These are phyloP conservation scores for Soucietia sequanensis DNA, from an alignment of 805 yeast species.

Conservation along the genomic window DNA sequence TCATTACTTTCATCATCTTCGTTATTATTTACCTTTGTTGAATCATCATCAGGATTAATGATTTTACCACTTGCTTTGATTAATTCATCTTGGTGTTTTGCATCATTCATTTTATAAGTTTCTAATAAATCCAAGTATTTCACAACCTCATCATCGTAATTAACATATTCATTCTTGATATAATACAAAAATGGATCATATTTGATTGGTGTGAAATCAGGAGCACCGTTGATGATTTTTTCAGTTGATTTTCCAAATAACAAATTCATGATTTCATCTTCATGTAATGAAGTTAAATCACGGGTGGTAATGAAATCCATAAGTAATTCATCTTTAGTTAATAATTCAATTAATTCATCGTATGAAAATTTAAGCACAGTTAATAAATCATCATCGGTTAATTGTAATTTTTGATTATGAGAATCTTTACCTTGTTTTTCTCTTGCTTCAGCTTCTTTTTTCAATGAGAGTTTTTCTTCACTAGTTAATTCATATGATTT, in stretches of 20 bases:
- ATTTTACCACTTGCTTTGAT: not conserved
- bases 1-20: no score
- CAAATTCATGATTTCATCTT: conserved; percentile 23
- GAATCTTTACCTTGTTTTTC: conserved; percentile 2
- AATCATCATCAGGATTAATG: not conserved
- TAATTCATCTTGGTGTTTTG: conserved; percentile 1
- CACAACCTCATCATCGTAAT: conserved; percentile 27
- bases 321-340: conserved; percentile 27
- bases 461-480: conserved; percentile 10
- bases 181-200: conserved; percentile 26
- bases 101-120: conserved; percentile 7
- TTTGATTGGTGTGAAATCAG: conserved; percentile 30
- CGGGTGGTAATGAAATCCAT: conserved; percentile 19
- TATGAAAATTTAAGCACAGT: conserved; percentile 8
- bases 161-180: conserved; percentile 16
- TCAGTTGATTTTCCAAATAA: conserved; percentile 15
- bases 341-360: conserved; percentile 20
- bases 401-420: conserved; percentile 1
- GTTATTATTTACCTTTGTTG: not conserved
- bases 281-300: conserved; percentile 27
- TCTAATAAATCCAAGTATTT: conserved; percentile 16
- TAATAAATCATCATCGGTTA: conserved; percentile 9
- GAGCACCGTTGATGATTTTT: conserved; percentile 12
- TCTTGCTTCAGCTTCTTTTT: conserved; percentile 5
- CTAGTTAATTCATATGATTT: conserved; percentile 9